phyloP scores from a whole-genome alignment of 225 moss, liverwort and hornwort genomes.

The Thuidium tamariscinum region DNA sequence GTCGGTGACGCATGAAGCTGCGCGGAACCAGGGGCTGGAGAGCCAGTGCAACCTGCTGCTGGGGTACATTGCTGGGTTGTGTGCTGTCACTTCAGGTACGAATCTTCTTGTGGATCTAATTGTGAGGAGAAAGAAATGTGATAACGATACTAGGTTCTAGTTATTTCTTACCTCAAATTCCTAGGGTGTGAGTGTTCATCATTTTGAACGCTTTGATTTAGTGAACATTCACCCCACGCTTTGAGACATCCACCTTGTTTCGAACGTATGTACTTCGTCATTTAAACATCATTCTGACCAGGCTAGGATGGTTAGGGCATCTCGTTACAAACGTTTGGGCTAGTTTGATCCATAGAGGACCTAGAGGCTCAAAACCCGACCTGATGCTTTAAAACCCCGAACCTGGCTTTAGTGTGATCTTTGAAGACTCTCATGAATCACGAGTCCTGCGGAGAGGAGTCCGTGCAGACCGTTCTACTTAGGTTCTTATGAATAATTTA shows the following conservation, averaged over 20 bases:
- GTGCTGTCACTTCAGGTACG: conserved; percentile 49
- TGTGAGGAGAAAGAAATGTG: not conserved
- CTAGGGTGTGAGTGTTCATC: not conserved
- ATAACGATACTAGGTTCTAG: not conserved
- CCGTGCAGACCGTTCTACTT: not conserved
- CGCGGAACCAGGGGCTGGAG: conserved; percentile 66
- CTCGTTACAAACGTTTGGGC: not conserved
- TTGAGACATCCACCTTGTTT: not conserved
- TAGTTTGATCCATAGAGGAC: not conserved
- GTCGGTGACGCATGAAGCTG: conserved; percentile 61
- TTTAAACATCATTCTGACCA: not conserved
- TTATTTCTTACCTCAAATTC: not conserved
- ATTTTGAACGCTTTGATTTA: not conserved
- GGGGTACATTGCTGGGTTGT: conserved; percentile 48
- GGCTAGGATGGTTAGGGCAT: not conserved
- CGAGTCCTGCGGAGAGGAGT: not conserved
- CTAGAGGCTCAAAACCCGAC: not conserved
- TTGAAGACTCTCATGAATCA: not conserved
- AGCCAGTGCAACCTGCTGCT: conserved; percentile 74
- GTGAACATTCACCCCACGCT: not conserved
- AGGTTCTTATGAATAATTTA: not conserved
- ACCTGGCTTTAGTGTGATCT: not conserved
- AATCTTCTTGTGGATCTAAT: not conserved
- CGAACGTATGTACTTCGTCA: not conserved
- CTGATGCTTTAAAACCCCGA: not conserved